Evolutionary conservation across 2,329 filamentous ascomycete species (phyloP), one percentile per base, ranked within the genome.

Genomic region (Penicillium sp.): DNA sequence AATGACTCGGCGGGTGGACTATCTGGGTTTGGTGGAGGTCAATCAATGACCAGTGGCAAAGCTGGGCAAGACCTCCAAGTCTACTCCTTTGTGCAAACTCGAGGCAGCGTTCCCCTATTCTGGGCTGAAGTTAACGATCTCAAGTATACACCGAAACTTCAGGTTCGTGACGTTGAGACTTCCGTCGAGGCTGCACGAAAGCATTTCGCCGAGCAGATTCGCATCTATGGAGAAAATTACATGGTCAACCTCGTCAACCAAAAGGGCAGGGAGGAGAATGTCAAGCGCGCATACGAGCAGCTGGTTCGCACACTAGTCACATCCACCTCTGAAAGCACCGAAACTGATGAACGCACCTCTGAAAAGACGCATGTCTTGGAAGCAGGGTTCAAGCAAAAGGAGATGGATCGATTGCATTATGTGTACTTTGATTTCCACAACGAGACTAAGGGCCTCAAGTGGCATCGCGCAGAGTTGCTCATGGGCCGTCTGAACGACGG

Each of bases 391-490:
- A 74, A 74, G 42, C 74, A 75, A 51, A 79, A 85, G 55, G 76
- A 83, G 55, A 87, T 86, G 67, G 90, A 96, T 67, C 84, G 84
- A 39, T 74, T 98, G 39, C 91, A 98, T 72, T 98, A 98, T 69
- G 73, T 97, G 61, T 98, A 97, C 74, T 98, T 98, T 66, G 93
- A 98, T 72, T 98, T 94, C 69, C 94, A 98, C 74, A 89, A 85
- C 64, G 93, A 98, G 72, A 98, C 94, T 43, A 96, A 96, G 72
- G 91, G 91, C 33, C 77, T 96, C 62, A 83, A 87, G 64, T 95
- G 93, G 87, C 85, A 98, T 68, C 87, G 90, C 43, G 90, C 91
- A 0, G 84, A 91, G 68, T 77, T 94, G 37, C 78, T 98, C 21
- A 77, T 98, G 52, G 87, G 96, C 59, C 84, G 85, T 64, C 76